Evolutionary conservation across 305 asterid genomes (phyloP).

Genomic region (Fraxinus xanthoxyloides): DNA sequence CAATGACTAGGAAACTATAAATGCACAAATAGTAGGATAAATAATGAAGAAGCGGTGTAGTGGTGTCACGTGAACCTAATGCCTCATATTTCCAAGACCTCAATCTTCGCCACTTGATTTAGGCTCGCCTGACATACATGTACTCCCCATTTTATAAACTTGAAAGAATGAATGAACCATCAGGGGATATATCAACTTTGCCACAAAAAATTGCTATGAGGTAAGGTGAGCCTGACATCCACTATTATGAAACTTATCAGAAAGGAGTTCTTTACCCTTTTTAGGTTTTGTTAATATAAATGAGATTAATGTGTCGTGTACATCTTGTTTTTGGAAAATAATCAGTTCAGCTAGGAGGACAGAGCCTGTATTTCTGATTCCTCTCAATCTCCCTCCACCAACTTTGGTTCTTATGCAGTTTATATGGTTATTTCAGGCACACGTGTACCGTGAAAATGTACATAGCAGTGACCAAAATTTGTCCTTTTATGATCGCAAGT

Average conservation of each 20-base stretch:
- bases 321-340: not conserved
- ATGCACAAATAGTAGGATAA: not conserved
- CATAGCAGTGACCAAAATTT: conserved; percentile 18
- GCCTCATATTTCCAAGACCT: not conserved
- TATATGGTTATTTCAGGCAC: conserved; percentile 58
- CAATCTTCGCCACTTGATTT: not conserved
- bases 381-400: not conserved
- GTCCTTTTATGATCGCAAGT: conserved; percentile 34
- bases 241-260: not conserved
- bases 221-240: not conserved
- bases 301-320: not conserved
- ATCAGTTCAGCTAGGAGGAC: not conserved
- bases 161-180: not conserved
- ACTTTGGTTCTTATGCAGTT: conserved; percentile 11
- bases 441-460: conserved; percentile 49
- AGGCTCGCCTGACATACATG: not conserved
- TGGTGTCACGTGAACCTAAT: not conserved
- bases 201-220: not conserved
- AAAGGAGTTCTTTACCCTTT: not conserved
- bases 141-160: not conserved
- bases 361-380: not conserved
- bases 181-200: not conserved
- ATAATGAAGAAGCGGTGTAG: not conserved
- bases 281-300: not conserved
- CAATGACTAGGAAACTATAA: not conserved